Evolutionary conservation across 1,284 basidiomycete genomes (phyloP), one percentile per base, ranked within the genome.

Genomic region (Pterula multifida): DNA sequence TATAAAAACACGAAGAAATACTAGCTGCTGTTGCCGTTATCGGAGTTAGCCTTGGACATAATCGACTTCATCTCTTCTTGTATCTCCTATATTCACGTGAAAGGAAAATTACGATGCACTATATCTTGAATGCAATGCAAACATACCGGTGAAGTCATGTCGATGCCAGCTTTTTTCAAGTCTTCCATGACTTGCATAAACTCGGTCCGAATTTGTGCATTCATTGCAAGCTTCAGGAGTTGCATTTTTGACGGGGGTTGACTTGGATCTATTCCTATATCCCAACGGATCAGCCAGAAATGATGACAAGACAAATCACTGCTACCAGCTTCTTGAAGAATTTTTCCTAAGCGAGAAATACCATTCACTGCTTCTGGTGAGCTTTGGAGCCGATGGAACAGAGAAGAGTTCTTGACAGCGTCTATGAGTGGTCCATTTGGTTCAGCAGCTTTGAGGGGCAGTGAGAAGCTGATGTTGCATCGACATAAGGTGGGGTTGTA

Each of bases 111-210:
- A 11, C 4, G 39, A 42, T 4, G 39, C 4, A 4, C 9, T 42
- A 42, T 36, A 36, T 51, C 17, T 47, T 26, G 11, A 3, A 22
- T 25, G 25, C 26, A 13, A 23, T 3, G 28, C 19, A 13, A 44
- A 63, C 61, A 11, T 48, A 70, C 75, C 63, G 70, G 62, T 28
- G 68, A 64, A 32, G 61, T 65, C 36, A 79, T 49, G 57, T 82
- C 73, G 17, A 85, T 61, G 0, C 79, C 81, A 32, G 77, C 78
- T 39, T 77, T 78, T 51, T 74, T 64, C 55, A 84, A 61, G 53
- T 75, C 75, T n/a, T 69, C 68, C 50, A 67, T 65, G 17, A 81
- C 65, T 44, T 63, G 66, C 56, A 69, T 67, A 28, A 72, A 67
- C 26, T 68, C 71, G 46, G 62, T 66, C 50, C 75, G 66, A 50